These are phyloP conservation scores for Yarrowia bubula DNA, from an alignment of 805 yeast genomes.

Conservation along the genomic window DNA sequence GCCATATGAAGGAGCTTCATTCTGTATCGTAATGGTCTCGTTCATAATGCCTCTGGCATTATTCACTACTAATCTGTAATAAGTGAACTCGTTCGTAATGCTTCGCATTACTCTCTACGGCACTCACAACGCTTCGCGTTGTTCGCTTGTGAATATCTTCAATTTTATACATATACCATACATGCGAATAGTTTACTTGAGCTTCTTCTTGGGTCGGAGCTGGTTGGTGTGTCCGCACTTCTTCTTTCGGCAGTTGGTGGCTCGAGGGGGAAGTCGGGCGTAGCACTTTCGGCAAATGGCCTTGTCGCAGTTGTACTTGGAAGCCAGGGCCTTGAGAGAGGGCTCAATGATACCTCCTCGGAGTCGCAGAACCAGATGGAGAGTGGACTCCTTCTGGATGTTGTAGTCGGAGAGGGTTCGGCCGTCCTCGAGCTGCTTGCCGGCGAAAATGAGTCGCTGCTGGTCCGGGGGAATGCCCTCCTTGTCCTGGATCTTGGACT, in stretches of 20 bases:
- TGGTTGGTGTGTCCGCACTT: conserved; percentile 99
- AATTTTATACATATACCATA: conserved; percentile 25
- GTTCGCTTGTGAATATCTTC: neutral
- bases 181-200: conserved; percentile 59
- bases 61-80: no score
- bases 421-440: conserved; percentile 99
- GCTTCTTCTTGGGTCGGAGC: conserved; percentile 99
- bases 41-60: no score
- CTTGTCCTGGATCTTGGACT: conserved; percentile 98
- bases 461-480: conserved; percentile 99
- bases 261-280: conserved; percentile 99
- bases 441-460: conserved; percentile 99
- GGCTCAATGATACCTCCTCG: conserved; percentile 99
- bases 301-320: conserved; percentile 99
- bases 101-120: neutral
- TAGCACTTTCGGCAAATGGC: conserved; percentile 99
- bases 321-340: conserved; percentile 97
- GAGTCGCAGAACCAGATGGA: conserved; percentile 93
- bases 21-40: no score
- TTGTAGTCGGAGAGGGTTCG: conserved; percentile 99
- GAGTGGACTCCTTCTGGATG: conserved; percentile 99
- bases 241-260: conserved; percentile 99
- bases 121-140: neutral
- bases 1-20: no score
- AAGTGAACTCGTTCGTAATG: neutral